A percentile compares a stretch with the other conserved stretches of the same genome.
Evolutionary conservation across 2,329 filamentous ascomycete species (phyloP).

Genomic region (Mycosphaerella arachidis): DNA sequence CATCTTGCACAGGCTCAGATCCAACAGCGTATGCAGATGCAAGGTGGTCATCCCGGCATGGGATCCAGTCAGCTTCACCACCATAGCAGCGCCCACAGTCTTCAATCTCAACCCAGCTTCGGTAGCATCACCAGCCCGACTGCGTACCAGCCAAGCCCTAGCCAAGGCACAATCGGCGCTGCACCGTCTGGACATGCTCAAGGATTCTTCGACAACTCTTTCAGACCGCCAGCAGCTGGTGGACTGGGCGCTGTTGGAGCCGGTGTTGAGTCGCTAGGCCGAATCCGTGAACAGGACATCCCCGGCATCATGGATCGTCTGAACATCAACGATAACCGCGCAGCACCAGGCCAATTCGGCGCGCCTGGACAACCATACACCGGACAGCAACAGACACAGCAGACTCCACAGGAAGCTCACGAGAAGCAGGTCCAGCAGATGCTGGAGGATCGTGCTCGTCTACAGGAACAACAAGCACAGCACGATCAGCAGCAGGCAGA

Average conservation of each 20-base stretch:
- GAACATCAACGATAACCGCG: slow-evolving; percentile 50
- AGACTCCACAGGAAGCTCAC: slow-evolving; percentile 42
- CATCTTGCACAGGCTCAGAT: slow-evolving; percentile 83
- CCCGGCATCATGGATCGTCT: slow-evolving; percentile 61
- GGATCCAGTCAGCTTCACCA: slow-evolving; percentile 64
- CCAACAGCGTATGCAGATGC: slow-evolving; percentile 66
- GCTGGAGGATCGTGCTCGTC: slow-evolving; percentile 56
- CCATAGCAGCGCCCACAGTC: slow-evolving; percentile 88
- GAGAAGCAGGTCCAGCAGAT: slow-evolving; percentile 56
- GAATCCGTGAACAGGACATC: slow-evolving; percentile 66
- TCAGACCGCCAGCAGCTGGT: slow-evolving; percentile 35
- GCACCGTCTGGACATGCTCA: slow-evolving; percentile 38
- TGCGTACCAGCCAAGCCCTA: slow-evolving; percentile 58
- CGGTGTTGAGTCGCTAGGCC: slow-evolving; percentile 41
- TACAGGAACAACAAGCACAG: slow-evolving; percentile 59
- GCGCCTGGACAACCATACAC: slow-evolving; percentile 43
- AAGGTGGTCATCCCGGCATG: slow-evolving; percentile 44
- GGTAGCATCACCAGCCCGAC: slow-evolving; percentile 84
- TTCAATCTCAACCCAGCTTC: slow-evolving; percentile 96
- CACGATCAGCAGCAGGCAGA: slow-evolving; percentile 44
- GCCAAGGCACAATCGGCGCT: slow-evolving; percentile 39
- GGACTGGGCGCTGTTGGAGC: slow-evolving; percentile 44
- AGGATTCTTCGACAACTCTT: slow-evolving; percentile 66
- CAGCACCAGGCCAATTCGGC: slow-evolving; percentile 47
- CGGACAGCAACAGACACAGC: slow-evolving; percentile 38